A percentile compares a stretch with the other conserved stretches of the same genome.
These are phyloP conservation scores for Camellia granthamiana DNA, from an alignment of 148 eudicot species.

Conservation along the genomic window DNA sequence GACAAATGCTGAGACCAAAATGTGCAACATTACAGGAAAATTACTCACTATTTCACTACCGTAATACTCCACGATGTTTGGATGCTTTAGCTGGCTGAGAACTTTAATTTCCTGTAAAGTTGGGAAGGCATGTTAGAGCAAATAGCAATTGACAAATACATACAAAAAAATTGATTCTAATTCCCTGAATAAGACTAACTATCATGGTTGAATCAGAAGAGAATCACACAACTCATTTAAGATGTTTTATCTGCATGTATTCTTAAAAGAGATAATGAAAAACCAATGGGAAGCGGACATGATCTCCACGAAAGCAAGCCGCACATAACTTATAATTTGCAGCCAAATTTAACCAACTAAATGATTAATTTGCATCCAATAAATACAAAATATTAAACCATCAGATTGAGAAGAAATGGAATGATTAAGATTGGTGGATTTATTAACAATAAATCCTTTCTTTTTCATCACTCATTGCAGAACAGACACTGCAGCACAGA, in stretches of 20 bases:
- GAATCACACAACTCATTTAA: slow-evolving; percentile 5
- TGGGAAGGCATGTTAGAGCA: not conserved
- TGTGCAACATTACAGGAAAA: slow-evolving; percentile 1
- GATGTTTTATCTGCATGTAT: not conserved
- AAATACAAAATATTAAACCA: not conserved
- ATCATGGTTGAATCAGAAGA: not conserved
- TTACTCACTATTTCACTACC: slow-evolving; percentile 95
- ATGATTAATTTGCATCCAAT: not conserved
- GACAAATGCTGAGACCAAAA: slow-evolving; percentile 2
- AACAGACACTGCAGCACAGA: not conserved
- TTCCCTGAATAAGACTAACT: too few relatives aligned
- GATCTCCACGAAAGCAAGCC: not conserved
- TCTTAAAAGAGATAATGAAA: not conserved
- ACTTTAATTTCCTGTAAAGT: slow-evolving; percentile 77
- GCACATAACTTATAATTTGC: not conserved
- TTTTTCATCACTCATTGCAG: not conserved
- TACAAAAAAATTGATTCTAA: not conserved
- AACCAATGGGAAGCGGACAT: not conserved
- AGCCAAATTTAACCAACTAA: too few relatives aligned
- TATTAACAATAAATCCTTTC: not conserved
- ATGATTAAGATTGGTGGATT: not conserved
- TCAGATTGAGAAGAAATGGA: not conserved
- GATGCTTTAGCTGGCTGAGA: slow-evolving; percentile 79
- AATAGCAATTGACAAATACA: not conserved
- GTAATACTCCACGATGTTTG: slow-evolving; percentile 90